Evolutionary conservation across 2,329 filamentous ascomycete species (phyloP).

Genomic region (Emmonsiellopsis sp.): DNA sequence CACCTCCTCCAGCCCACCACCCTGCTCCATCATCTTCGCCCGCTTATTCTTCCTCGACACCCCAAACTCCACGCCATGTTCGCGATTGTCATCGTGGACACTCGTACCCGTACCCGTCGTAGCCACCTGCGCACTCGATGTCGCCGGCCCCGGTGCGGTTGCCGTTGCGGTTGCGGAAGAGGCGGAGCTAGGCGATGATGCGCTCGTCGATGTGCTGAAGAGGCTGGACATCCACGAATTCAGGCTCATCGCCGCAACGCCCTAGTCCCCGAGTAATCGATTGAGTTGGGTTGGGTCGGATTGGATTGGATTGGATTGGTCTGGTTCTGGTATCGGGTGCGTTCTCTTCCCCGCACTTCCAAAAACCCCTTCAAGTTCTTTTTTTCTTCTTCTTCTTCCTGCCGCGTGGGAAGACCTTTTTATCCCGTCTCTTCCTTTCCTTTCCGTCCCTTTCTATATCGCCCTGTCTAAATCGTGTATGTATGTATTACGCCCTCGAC

Average conservation of each 20-base stretch:
- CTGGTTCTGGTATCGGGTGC: no score
- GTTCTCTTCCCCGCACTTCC: no score
- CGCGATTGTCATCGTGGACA: not conserved
- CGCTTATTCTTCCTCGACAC: conserved; percentile 16
- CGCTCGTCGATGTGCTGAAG: conserved; percentile 33
- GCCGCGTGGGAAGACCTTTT: no score
- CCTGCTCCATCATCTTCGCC: conserved; percentile 13
- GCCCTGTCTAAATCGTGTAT: no score
- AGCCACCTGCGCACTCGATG: no score
- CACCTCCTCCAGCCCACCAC: conserved; percentile 9
- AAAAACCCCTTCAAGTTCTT: no score
- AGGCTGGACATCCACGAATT: conserved; percentile 44
- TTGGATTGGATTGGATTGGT: not conserved
- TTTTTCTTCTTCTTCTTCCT: no score
- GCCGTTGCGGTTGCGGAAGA: not conserved
- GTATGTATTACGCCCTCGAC: no score
- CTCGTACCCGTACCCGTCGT: no score
- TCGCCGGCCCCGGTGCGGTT: not conserved
- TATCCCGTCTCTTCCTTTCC: no score
- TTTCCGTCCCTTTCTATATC: no score
- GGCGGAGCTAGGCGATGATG: conserved; percentile 8
- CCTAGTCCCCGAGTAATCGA: not conserved
- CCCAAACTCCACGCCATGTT: conserved; percentile 7
- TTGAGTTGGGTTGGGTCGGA: not conserved
- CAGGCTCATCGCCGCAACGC: conserved; percentile 47